Evolutionary conservation across 176 grass and related monocot species (phyloP).

Genomic region (Lolium rigidum): DNA sequence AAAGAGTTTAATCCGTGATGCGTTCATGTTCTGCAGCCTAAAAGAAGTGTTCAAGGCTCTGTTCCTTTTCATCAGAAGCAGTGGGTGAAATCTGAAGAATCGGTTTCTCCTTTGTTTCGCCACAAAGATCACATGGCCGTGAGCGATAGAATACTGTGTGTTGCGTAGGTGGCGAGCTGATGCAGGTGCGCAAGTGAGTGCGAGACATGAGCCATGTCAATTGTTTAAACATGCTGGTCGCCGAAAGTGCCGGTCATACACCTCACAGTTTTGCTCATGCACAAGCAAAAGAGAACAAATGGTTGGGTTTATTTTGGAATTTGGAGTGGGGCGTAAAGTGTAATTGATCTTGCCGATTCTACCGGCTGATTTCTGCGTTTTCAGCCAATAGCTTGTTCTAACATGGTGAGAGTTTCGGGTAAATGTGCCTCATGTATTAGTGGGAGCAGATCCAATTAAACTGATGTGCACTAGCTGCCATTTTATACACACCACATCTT

Average conservation of each 20-base stretch:
- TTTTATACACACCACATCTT: background rate
- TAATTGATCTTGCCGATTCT: too few relatives aligned
- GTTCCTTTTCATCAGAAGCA: slow-evolving; percentile 21
- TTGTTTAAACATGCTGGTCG: slow-evolving; percentile 35
- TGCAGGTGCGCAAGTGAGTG: too few relatives aligned
- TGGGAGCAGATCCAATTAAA: too few relatives aligned
- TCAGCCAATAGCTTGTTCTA: too few relatives aligned
- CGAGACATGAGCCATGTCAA: background rate
- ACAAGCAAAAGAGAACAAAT: background rate
- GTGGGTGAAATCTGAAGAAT: slow-evolving; percentile 51
- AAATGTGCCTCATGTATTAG: too few relatives aligned
- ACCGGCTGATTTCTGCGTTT: too few relatives aligned
- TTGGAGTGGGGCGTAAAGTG: background rate
- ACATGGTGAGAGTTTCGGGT: background rate
- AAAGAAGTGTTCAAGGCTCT: slow-evolving; percentile 19
- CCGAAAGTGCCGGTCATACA: slow-evolving; percentile 32
- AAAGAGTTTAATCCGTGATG: slow-evolving; percentile 36
- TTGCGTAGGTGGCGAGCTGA: background rate
- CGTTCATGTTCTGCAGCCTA: slow-evolving; percentile 37
- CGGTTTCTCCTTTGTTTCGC: slow-evolving; percentile 21
- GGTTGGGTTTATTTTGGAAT: background rate
- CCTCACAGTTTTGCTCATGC: background rate
- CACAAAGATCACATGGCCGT: slow-evolving; percentile 54
- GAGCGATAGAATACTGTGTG: background rate
- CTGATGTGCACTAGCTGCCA: too few relatives aligned